These are phyloP conservation scores for Saccharomycopsis schoenii DNA, from an alignment of 805 yeast genomes.

Conservation along the genomic window DNA sequence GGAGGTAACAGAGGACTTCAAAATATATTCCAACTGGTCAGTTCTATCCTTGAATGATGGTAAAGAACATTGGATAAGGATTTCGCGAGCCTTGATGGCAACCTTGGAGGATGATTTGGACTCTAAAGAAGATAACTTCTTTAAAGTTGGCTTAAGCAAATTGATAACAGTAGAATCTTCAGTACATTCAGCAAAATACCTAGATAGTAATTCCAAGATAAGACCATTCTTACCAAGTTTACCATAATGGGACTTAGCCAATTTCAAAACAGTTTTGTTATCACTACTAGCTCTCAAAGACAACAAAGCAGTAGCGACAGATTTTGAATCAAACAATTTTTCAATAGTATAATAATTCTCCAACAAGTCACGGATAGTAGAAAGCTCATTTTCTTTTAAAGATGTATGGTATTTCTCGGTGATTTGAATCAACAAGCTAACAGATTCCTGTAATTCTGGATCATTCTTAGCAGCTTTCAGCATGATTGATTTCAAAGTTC, in stretches of 20 bases:
- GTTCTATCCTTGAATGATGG: constrained; percentile 95
- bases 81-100: constrained; percentile 90
- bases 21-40: constrained; percentile 93
- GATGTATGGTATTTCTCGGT: constrained; percentile 67
- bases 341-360: constrained; percentile 72
- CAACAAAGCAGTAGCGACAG: constrained; percentile 52
- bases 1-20: constrained; percentile 83
- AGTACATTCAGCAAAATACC: constrained; percentile 72
- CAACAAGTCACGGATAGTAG: constrained; percentile 59
- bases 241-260: constrained; percentile 75
- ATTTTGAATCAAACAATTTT: constrained; percentile 76
- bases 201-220: constrained; percentile 72
- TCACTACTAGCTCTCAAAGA: constrained; percentile 74
- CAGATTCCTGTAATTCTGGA: constrained; percentile 45
- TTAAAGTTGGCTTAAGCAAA: constrained; percentile 61
- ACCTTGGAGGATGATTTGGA: constrained; percentile 88
- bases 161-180: constrained; percentile 59
- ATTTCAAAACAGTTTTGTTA: constrained; percentile 57
- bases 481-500: constrained; percentile 63
- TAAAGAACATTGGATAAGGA: constrained; percentile 90
- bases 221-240: constrained; percentile 89
- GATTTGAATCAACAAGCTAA: constrained; percentile 66
- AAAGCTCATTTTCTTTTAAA: constrained; percentile 72
- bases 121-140: constrained; percentile 77
- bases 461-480: constrained; percentile 46